Conservation (phyloP, 2,329 filamentous ascomycete genomes). For the Botryosphaeria dothidea region DNA sequence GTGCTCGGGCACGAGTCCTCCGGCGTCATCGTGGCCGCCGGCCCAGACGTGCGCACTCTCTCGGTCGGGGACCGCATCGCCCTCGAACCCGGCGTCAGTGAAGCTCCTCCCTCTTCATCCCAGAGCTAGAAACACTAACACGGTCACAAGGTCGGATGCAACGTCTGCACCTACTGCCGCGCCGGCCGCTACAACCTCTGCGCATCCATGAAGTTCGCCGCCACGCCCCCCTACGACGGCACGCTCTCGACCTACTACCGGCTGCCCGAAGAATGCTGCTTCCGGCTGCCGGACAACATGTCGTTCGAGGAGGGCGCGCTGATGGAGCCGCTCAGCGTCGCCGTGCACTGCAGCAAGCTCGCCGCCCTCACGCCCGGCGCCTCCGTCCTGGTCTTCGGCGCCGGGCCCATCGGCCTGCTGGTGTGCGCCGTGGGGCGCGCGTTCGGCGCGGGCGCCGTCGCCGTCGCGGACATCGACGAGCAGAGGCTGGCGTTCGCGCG, state of each 20-base stretch:
- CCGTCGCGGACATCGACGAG: conserved; percentile 64
- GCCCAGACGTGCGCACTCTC: conserved; percentile 25
- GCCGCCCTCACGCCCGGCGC: conserved; percentile 71
- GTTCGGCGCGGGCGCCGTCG: conserved; percentile 63
- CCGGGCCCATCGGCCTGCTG: conserved; percentile 61
- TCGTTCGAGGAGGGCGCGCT: conserved; percentile 41
- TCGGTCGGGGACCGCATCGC: conserved; percentile 23
- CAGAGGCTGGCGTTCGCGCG: conserved; percentile 59
- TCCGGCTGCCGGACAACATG: conserved; percentile 39
- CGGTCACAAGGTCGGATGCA: too few relatives aligned
- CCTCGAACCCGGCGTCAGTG: conserved; percentile 24
- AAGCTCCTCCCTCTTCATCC: too few relatives aligned
- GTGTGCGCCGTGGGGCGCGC: conserved; percentile 61
- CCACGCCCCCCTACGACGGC: conserved; percentile 45
- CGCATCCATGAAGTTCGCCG: conserved; percentile 43
- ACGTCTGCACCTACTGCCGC: conserved; percentile 42
- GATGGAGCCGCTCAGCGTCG: conserved; percentile 70
- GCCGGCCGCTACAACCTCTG: conserved; percentile 45
- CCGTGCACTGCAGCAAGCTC: conserved; percentile 80
- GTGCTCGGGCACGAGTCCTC: conserved; percentile 47
- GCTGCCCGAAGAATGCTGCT: conserved; percentile 45
- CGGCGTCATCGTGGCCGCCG: conserved; percentile 22
- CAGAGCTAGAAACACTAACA: too few relatives aligned
- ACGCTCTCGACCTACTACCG: conserved; percentile 45
- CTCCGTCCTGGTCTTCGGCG: conserved; percentile 80